These are phyloP conservation scores for Ustilago crameri DNA, from an alignment of 1,284 basidiomycete species.

Conservation along the genomic window DNA sequence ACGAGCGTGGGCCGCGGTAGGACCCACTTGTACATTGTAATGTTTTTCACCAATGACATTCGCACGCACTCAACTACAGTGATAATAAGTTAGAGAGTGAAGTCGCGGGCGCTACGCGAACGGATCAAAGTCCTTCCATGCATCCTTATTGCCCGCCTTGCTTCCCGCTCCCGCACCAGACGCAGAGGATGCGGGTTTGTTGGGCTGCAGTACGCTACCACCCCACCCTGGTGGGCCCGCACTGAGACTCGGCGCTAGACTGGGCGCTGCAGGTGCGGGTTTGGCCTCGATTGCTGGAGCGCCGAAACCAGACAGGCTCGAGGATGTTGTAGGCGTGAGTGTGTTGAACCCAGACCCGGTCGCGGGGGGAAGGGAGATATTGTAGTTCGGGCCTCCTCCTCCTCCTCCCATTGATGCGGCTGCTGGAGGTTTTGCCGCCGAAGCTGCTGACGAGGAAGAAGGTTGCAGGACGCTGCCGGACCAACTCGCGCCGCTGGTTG, in stretches of 20 bases:
- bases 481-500: constrained; percentile 21
- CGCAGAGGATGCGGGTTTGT: constrained; percentile 5
- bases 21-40: too few species aligned
- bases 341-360: constrained; percentile 25
- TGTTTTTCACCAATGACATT: too few species aligned
- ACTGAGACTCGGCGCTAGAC: not conserved
- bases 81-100: too few species aligned
- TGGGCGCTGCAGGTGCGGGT: not conserved
- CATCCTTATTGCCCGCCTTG: constrained; percentile 18
- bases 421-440: not conserved
- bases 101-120: constrained; percentile 37
- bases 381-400: constrained; percentile 53
- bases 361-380: constrained; percentile 48
- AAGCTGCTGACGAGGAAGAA: constrained; percentile 14
- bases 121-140: constrained; percentile 59
- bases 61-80: too few species aligned
- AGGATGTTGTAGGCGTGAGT: not conserved
- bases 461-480: constrained; percentile 33
- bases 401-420: constrained; percentile 1
- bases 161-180: not conserved
- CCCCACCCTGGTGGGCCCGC: constrained; percentile 33
- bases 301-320: constrained; percentile 6
- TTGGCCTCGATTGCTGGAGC: constrained; percentile 16
- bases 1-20: constrained; percentile 31
- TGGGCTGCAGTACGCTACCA: constrained; percentile 45